Conservation (phyloP, 768 basidiomycete genomes). For the Mycena sanguinolenta region DNA sequence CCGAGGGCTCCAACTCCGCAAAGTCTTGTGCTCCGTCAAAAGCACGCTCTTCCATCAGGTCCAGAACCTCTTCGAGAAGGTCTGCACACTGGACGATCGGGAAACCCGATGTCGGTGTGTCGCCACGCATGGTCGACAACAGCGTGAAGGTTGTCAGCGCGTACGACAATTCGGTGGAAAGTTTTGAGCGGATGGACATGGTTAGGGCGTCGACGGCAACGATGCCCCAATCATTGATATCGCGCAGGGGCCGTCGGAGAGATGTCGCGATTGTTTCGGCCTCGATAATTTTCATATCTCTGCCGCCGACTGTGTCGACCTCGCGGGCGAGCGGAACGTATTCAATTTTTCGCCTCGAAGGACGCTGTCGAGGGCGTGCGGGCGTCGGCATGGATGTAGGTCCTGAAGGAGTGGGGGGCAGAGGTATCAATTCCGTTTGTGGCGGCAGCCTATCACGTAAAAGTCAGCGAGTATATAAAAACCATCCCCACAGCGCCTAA, state of each 20-base stretch:
- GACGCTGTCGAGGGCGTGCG: constrained; percentile 59
- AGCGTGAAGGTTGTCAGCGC: constrained; percentile 89
- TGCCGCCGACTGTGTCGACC: constrained; percentile 82
- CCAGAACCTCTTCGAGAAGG: constrained; percentile 87
- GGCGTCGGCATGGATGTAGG: constrained; percentile 47
- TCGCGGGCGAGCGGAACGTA: constrained; percentile 87
- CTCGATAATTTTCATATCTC: constrained; percentile 79
- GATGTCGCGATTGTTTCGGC: constrained; percentile 66
- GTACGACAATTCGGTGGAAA: constrained; percentile 89
- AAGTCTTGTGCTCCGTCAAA: constrained; percentile 66
- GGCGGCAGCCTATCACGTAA: constrained; percentile 46
- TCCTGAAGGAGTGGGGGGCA: constrained; percentile 43
- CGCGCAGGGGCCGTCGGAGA: constrained; percentile 72
- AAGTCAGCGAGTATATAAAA: constrained; percentile 33
- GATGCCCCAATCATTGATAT: constrained; percentile 87
- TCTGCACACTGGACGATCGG: constrained; percentile 83
- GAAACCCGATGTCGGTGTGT: constrained; percentile 75
- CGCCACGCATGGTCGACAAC: constrained; percentile 82
- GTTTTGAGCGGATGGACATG: constrained; percentile 91
- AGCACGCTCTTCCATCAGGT: constrained; percentile 86
- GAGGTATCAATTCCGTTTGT: constrained; percentile 43
- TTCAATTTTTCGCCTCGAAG: constrained; percentile 85
- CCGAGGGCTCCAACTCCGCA: constrained; percentile 40
- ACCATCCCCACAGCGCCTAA: constrained; percentile 9
- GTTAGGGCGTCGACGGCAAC: constrained; percentile 94